These are phyloP conservation scores for Clavulina sp. DNA, from an alignment of 768 basidiomycete species.

Conservation along the genomic window DNA sequence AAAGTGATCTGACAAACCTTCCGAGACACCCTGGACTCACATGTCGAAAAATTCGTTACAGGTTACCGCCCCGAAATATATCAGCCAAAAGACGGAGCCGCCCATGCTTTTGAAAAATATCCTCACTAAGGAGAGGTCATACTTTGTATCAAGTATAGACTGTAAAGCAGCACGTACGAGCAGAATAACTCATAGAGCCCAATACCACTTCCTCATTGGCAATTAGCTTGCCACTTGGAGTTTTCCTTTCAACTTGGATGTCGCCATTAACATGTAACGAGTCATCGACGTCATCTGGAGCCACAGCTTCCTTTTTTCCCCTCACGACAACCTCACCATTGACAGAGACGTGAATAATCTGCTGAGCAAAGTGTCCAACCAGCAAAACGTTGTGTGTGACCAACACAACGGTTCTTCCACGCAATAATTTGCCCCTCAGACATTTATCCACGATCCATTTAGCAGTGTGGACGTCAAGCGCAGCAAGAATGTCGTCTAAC, in stretches of 20 bases:
- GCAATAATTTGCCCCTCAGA: constrained; percentile 19
- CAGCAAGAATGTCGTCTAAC: constrained; percentile 55
- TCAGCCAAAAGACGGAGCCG: not conserved
- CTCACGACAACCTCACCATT: constrained; percentile 36
- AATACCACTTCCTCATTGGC: constrained; percentile 43
- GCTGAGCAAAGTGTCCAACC: constrained; percentile 23
- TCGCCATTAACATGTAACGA: no score
- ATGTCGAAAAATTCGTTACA: constrained; percentile 20
- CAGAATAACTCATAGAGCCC: constrained; percentile 38
- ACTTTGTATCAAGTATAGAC: not conserved
- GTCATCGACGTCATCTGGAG: constrained; percentile 30
- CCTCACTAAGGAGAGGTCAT: not conserved
- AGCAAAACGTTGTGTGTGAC: constrained; percentile 15
- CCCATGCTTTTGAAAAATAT: not conserved
- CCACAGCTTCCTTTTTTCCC: constrained; percentile 30
- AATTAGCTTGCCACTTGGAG: constrained; percentile 41
- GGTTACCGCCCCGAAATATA: constrained; percentile 1
- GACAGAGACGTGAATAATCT: constrained; percentile 39
- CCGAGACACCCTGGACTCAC: no score
- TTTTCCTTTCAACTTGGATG: no score
- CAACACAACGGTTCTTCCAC: constrained; percentile 21
- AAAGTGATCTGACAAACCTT: no score
- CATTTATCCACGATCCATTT: constrained; percentile 29
- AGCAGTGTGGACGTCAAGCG: constrained; percentile 38
- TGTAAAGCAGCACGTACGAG: constrained; percentile 17